Conservation (phyloP, 345 rosid genomes). For the Syzygium oleosum region DNA sequence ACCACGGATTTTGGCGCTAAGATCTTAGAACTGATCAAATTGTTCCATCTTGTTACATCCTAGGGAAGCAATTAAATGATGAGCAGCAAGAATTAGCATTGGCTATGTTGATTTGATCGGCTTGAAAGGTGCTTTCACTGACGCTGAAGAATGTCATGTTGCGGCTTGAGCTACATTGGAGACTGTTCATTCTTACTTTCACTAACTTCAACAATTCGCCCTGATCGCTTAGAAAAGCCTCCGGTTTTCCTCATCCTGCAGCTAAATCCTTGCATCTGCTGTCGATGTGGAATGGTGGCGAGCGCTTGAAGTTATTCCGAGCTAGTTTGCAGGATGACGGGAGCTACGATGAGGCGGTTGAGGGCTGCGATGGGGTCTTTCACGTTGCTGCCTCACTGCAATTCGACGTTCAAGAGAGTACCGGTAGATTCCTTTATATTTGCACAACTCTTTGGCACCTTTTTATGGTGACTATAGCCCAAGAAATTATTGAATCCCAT, state of each 20-base stretch:
- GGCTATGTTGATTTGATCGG: not conserved
- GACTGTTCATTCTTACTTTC: not conserved
- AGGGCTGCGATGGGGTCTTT: constrained; percentile 69
- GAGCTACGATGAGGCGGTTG: constrained; percentile 72
- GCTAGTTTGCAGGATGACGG: constrained; percentile 69
- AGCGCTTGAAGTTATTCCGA: constrained; percentile 51
- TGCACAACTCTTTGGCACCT: not conserved
- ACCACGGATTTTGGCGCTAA: not conserved
- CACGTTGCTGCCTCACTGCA: constrained; percentile 90
- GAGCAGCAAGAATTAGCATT: not conserved
- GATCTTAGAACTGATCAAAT: not conserved
- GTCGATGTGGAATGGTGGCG: constrained; percentile 31
- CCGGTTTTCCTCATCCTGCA: constrained; percentile 3
- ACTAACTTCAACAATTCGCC: not conserved
- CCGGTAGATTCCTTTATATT: constrained; percentile 16
- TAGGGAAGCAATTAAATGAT: not conserved
- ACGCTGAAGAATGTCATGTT: not conserved
- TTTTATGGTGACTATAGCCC: not conserved
- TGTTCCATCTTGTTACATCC: not conserved
- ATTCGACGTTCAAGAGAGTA: constrained; percentile 25
- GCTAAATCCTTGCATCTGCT: constrained; percentile 33
- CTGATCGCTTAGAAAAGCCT: not conserved
- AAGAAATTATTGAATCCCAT: not conserved
- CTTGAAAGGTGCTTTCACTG: not conserved
- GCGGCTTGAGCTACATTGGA: not conserved